Evolutionary conservation across 208 protist species (phyloP).

Genomic region (Crithidia brevicula): DNA sequence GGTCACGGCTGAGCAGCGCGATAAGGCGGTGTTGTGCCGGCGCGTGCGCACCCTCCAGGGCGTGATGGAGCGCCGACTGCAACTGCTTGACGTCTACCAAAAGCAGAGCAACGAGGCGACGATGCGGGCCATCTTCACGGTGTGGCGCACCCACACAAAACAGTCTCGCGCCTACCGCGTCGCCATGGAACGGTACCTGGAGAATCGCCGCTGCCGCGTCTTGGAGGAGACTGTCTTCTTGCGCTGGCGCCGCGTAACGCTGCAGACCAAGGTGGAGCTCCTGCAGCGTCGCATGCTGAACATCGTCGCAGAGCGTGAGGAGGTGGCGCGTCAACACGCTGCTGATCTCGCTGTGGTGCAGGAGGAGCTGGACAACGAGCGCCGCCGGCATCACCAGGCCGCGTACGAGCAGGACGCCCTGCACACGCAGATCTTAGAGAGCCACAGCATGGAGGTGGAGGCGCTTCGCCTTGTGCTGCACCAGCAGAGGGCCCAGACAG

Average conservation of each 20-base stretch:
- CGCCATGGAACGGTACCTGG: slow-evolving; percentile 41
- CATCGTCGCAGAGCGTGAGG: slow-evolving; percentile 21
- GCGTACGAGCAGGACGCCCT: slow-evolving; percentile 46
- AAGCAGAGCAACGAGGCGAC: slow-evolving; percentile 37
- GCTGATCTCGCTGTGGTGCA: slow-evolving; percentile 18
- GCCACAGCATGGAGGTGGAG: slow-evolving; percentile 55
- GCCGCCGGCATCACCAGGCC: slow-evolving; percentile 20
- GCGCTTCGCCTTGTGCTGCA: slow-evolving; percentile 54
- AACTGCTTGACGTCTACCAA: slow-evolving; percentile 58
- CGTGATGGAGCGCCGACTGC: slow-evolving; percentile 46
- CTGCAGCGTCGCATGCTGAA: slow-evolving; percentile 40
- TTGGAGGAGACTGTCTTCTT: slow-evolving; percentile 65
- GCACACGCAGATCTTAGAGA: slow-evolving; percentile 70
- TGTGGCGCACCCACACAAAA: slow-evolving; percentile 54
- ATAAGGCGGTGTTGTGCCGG: slow-evolving; percentile 38
- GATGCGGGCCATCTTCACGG: slow-evolving; percentile 41
- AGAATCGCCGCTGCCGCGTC: slow-evolving; percentile 32
- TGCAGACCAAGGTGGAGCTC: slow-evolving; percentile 44
- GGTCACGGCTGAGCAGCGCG: slow-evolving; percentile 37
- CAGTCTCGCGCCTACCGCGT: slow-evolving; percentile 34
- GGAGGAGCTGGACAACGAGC: slow-evolving; percentile 28
- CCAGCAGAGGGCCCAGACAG: slow-evolving; percentile 32
- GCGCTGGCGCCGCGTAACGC: slow-evolving; percentile 68
- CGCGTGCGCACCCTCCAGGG: slow-evolving; percentile 46
- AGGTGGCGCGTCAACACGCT: slow-evolving; percentile 13